Evolutionary conservation across 768 basidiomycete genomes (phyloP), one percentile per base, ranked within the genome.

Genomic region (Tylopilus sp.): DNA sequence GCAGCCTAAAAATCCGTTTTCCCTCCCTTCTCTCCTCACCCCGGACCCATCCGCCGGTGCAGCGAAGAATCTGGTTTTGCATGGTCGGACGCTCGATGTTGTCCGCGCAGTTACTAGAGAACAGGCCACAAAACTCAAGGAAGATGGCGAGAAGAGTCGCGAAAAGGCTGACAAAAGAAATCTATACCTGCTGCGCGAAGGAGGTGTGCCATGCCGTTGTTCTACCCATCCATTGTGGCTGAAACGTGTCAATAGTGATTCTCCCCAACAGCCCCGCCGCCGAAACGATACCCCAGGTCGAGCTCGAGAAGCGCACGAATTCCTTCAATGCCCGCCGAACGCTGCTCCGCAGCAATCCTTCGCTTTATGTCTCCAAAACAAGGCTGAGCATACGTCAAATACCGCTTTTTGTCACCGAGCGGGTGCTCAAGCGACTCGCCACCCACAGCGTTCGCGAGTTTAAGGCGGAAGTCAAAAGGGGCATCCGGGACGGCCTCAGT

Each of bases 101-200:
- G 81, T 86, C 17, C 81, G 85, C 10, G 97, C 97, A 3, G 93
- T 99, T 26, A 93, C 92, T 1, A 74, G 94, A 46, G 93, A 95
- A 55, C 80, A 88, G 57, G 97, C 97, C 6, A 79, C 81, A 5
- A 88, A 88, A 67, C 79, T 98, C 42, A 91, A 88, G 64, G 94
- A 97, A 55, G 89, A 86, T 17, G 86, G 88, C 4, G 94, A 95
- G 65, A 85, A 82, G 62, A 77, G 79, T 53, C 78, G 92, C 43
- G 84, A 92, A 69, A 95, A 95, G 69, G 85, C 86, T 1, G 97
- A 99, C 70, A 95, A 95, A 67, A 81, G 95, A 21, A 97, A 98
- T 65, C 83, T 97, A 65, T 98, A 99, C 67, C 82, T 99, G 52
- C 79, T 99, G 58, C 82, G 91, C 12, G 97, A 99, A 80, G 97